Evolutionary conservation across 75 land plant species (phyloP), one percentile per base, ranked within the genome.

Genomic region (Ceratopteris richardii): DNA sequence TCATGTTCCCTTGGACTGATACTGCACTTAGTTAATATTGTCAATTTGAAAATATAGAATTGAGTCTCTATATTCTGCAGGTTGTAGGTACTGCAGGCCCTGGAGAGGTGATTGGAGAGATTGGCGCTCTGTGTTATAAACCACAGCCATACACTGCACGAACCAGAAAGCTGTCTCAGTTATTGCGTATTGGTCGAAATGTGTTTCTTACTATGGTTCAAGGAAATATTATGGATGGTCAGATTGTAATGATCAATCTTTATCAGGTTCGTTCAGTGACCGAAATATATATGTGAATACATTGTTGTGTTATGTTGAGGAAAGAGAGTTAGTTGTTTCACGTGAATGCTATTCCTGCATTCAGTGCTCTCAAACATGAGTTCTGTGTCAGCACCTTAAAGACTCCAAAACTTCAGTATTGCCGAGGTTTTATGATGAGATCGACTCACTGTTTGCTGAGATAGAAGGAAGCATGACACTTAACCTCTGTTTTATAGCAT

Each of bases 121-220:
- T 84, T 50, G 85, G 85, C 12, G 81, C 82, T 19, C 70, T 84
- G 24, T 84, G 82, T 72, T 78, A 81, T 61, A 78, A 68, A 51
- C 82, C 85, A 3, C 85, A 84, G 46, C 63, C 80, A 22, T 81
- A 75, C 58, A 84, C 88, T 16, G 82, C 78, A 21, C 72, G 85
- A 7, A 84, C 76, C n/a, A 74, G 58, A 27, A 60, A 69, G 57
- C 58, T 84, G 42, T 67, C 79, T 16, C 88, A 84, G 58, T 51
- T 84, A 13, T 62, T 84, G 56, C 85, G 85, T 16, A 14, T 84
- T 19, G 82, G 75, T 37, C 79, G 85, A 12, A 64, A 51, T 47
- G 18, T 57, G 5, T 78, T 81, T 51, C 54, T 81, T 29, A 78
- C 57, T 29, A 70, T 81, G 29, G 81, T 78, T 36, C 84, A 81